Evolutionary conservation across 345 rosid species (phyloP).

Genomic region (Durio zibethinus): DNA sequence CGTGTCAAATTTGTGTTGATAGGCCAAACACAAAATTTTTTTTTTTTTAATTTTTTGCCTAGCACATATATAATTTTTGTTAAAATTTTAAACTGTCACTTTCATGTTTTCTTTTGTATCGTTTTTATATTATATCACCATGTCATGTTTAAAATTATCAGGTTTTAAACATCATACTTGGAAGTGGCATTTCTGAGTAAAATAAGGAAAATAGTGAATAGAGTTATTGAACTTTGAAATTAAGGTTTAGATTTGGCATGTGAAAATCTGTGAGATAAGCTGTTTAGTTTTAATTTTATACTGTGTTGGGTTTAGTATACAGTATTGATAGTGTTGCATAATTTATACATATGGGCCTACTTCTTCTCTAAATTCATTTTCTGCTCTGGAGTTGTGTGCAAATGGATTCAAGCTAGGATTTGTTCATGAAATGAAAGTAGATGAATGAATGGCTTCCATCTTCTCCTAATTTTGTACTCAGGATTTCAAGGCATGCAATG

Average conservation of each 20-base stretch:
- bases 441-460: neutral
- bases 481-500: neutral
- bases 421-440: neutral
- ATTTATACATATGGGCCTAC: neutral
- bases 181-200: neutral
- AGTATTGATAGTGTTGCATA: neutral
- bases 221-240: neutral
- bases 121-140: too few species aligned
- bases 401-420: neutral
- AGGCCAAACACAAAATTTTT: too few species aligned
- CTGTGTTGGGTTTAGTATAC: neutral
- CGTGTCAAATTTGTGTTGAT: too few species aligned
- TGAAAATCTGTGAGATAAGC: neutral
- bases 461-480: neutral
- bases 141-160: too few species aligned
- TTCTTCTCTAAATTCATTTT: neutral
- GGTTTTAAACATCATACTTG: neutral
- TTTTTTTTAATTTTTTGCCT: too few species aligned
- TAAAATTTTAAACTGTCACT: too few species aligned
- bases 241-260: neutral
- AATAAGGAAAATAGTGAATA: neutral
- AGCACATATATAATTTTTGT: too few species aligned
- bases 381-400: neutral
- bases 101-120: too few species aligned
- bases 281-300: neutral